Base-by-base conservation (phyloP, 495 filamentous ascomycete species). In the Penicillium soppii region DNA sequence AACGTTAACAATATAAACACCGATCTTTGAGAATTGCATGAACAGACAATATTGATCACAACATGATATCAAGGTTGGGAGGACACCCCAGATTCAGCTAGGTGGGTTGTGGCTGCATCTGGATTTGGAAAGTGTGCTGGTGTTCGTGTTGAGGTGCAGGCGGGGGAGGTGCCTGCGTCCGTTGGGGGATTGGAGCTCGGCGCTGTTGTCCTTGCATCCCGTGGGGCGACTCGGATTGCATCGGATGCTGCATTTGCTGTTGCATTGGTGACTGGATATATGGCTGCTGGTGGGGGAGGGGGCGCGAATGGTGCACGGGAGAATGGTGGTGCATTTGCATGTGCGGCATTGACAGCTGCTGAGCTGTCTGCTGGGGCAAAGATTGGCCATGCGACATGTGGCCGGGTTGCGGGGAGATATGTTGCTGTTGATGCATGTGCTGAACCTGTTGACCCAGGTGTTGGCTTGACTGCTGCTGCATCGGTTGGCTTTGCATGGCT, bases 91-190 rank as follows among this genome's bases (percentile, higher is more conserved):
- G 16, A 35, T 17, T 9, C 8, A 22, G n/a, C 48, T 43, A 56
- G 32, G 52, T 64, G 13, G 60, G 56, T 38, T 66, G 56, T 5
- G 54, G 50, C 17, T 60, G 52, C 21, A 66, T 50, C 40, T 66
- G 56, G 16, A 66, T 48, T 23, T 66, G 62, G 54, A 66, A 66
- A 5, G 59, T 63, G 37, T 66, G 62, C 30, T 66, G 62, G 19
- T 66, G 59, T 22, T 66, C 59, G 49, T 62, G 58, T 26, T 67
- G 63, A 1, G 62, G 62, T 20, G 62, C 57, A 22, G 62, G 62
- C 1, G 53, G 43, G 3, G 59, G 58, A 19, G 58, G 58, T 8
- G 53, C 52, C 35, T 54, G 52, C 15, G 32, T 43, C 12, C 54
- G 51, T 23, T 52, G 49, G 1, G 48, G 59, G 8, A 54, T 43